Conservation (phyloP, 345 rosid genomes). For the Balakata baccata region DNA sequence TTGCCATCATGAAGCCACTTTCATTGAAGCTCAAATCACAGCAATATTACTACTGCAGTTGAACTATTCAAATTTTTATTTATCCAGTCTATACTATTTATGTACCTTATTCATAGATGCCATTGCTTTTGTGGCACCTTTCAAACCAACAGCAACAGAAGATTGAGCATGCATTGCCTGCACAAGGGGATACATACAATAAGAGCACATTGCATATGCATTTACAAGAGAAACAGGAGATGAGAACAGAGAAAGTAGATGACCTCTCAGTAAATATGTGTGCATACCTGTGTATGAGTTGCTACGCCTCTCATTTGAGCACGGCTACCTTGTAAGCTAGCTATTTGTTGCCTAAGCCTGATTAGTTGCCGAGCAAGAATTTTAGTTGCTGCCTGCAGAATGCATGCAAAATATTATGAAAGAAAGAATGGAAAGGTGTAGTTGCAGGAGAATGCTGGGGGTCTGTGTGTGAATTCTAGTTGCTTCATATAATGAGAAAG, state of each 20-base stretch:
- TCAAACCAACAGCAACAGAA: conserved; percentile 86
- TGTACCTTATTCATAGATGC: conserved; percentile 73
- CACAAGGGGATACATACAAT: conserved; percentile 15
- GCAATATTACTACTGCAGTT: conserved; percentile 4
- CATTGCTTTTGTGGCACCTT: conserved; percentile 93
- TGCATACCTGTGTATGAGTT: conserved; percentile 84
- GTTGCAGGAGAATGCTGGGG: background rate
- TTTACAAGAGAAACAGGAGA: background rate
- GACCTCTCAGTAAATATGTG: background rate
- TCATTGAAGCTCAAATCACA: conserved; percentile 1
- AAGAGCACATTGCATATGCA: conserved; percentile 15
- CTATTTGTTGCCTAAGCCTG: conserved; percentile 88
- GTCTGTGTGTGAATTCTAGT: background rate
- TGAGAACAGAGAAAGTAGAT: background rate
- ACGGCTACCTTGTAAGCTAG: conserved; percentile 86
- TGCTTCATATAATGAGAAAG: background rate
- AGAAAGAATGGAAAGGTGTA: background rate
- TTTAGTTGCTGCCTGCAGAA: conserved; percentile 81
- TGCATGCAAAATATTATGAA: background rate
- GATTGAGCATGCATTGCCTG: conserved; percentile 96
- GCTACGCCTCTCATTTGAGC: conserved; percentile 99
- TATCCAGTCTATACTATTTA: background rate
- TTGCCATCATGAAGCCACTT: conserved; percentile 8
- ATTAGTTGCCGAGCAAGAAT: conserved; percentile 77
- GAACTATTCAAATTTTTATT: conserved; percentile 6